Conservation (phyloP, 441 rosid species). For the Gossypium schwendimanii region DNA sequence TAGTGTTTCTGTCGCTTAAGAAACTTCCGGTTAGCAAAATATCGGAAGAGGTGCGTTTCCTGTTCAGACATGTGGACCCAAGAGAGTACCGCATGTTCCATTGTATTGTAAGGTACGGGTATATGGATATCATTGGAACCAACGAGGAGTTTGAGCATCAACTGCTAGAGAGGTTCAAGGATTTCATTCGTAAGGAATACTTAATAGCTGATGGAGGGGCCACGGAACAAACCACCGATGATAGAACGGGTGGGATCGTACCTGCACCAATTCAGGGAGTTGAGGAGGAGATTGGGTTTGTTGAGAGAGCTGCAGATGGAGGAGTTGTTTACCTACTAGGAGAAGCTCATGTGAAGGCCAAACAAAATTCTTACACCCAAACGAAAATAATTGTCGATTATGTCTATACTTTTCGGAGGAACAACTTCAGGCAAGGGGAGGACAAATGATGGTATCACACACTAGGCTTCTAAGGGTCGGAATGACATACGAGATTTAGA, state of each 20-base stretch:
- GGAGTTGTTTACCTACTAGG: constrained; percentile 64
- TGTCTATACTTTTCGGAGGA: constrained; percentile 48
- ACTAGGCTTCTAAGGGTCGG: constrained; percentile 64
- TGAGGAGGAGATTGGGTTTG: constrained; percentile 49
- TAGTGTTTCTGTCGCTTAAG: constrained; percentile 66
- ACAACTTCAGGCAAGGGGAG: constrained; percentile 53
- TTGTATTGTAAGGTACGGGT: constrained; percentile 67
- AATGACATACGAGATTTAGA: constrained; percentile 68
- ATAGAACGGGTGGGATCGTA: constrained; percentile 15
- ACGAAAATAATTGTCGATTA: constrained; percentile 59
- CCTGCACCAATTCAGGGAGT: constrained; percentile 21
- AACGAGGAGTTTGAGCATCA: constrained; percentile 53
- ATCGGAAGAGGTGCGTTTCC: constrained; percentile 47
- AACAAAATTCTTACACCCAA: constrained; percentile 37
- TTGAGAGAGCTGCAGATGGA: constrained; percentile 51
- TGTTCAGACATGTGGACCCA: constrained; percentile 61
- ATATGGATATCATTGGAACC: constrained; percentile 45
- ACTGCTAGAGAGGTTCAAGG: constrained; percentile 48
- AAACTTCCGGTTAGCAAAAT: constrained; percentile 49
- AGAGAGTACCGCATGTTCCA: constrained; percentile 49
- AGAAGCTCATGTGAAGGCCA: constrained; percentile 56
- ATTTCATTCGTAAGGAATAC: constrained; percentile 51
- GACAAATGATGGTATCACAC: constrained; percentile 47
- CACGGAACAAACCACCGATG: background rate
- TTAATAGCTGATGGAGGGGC: constrained; percentile 25